A percentile compares a stretch with the other conserved stretches of the same genome.
Conservation (phyloP, 1,284 basidiomycete species). For the Thelephora terrestris region DNA sequence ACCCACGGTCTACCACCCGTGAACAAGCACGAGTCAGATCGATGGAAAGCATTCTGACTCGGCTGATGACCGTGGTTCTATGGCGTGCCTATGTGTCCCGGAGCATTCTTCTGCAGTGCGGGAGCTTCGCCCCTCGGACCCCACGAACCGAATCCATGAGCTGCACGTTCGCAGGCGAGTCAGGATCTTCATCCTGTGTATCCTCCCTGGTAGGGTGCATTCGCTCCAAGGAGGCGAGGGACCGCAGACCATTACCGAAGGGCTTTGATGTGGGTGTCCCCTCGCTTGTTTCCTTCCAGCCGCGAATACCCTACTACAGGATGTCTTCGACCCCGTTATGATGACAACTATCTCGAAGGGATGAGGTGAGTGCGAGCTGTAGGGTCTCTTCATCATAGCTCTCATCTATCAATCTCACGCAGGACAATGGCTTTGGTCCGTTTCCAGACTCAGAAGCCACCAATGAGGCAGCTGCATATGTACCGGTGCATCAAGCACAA, state of each 20-base stretch:
- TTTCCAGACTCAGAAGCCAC: slow-evolving; percentile 55
- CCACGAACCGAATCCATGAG: too few relatives aligned
- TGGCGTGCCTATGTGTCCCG: too few relatives aligned
- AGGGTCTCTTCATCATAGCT: not conserved
- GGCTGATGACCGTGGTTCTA: too few relatives aligned
- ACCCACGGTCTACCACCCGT: too few relatives aligned
- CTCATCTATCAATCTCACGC: slow-evolving; percentile 2
- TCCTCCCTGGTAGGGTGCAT: too few relatives aligned
- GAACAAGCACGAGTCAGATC: too few relatives aligned
- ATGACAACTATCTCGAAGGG: slow-evolving; percentile 17
- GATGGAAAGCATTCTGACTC: too few relatives aligned
- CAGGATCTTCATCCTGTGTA: too few relatives aligned
- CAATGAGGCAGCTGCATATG: slow-evolving; percentile 33
- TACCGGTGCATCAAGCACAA: too few relatives aligned
- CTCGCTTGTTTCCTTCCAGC: slow-evolving; percentile 30
- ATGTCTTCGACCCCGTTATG: slow-evolving; percentile 20
- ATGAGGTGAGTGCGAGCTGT: slow-evolving; percentile 34
- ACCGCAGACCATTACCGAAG: slow-evolving; percentile 39
- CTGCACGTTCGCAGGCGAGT: too few relatives aligned
- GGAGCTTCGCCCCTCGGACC: too few relatives aligned
- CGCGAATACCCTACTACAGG: slow-evolving; percentile 14
- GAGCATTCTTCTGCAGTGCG: too few relatives aligned
- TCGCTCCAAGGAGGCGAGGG: not conserved
- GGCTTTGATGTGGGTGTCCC: slow-evolving; percentile 53
- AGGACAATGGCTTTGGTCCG: slow-evolving; percentile 61